Base-by-base conservation (phyloP, 768 basidiomycete species). In the Xerocomellus dryophilus region DNA sequence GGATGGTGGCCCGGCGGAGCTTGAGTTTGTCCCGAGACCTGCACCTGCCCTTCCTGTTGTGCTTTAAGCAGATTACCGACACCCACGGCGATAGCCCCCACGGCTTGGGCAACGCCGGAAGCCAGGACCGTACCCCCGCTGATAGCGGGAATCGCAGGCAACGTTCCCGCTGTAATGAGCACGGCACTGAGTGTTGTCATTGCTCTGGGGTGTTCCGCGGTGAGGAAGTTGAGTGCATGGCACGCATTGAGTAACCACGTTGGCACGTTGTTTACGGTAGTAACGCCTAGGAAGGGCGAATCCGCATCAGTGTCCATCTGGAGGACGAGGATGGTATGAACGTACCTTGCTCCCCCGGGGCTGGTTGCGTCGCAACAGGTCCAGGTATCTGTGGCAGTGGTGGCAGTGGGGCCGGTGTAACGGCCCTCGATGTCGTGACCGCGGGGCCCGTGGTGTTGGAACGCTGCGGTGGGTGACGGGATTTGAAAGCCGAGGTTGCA, bases 211-310 rank as follows among this genome's bases (percentile, higher is more conserved):
- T 91, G 88, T 60, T 90, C 89, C 55, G 76, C 79, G 10, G 82
- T 81, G 49, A 91, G 80, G 71, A 79, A 86, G 50, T 89, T 86
- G 55, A 91, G 77, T 10, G 89, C 88, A 44, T 77, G 82, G 60
- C 84, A 84, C 2, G 89, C 88, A 61, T 89, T 90, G 51, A 91
- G 65, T 17, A 91, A 77, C 88, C 88, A 91, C 0, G 81, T 72
- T 0, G 88, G 88, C 11, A 83, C 88, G 54, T 86, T 80, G 15
- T 80, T 74, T 8, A 81, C 74, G 4, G 74, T 71, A 0, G 78
- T 78, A 25, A 73, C 66, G 11, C 66, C 75, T 77, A 44, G 43
- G 34, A 42, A 53, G 20, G n/a, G 11, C 29, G 36, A 41, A 17
- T 25, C 5, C 38, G 31, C n/a, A 12, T 54, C 25, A 55, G 43